Conservation (phyloP, 805 yeast species). For the Hanseniaspora singularis region DNA sequence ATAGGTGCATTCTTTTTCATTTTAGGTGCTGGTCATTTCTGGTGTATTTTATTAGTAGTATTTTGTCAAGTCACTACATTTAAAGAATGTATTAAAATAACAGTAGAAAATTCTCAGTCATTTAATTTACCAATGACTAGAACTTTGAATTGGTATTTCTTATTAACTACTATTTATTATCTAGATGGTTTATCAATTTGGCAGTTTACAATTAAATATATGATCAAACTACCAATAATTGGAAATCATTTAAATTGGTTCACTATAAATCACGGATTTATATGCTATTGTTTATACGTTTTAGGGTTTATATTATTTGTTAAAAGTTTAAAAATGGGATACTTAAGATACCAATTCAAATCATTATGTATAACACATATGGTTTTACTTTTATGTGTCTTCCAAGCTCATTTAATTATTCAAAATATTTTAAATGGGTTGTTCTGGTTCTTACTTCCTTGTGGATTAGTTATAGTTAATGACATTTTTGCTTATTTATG, state of each 20-base stretch:
- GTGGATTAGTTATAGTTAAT: conserved; percentile 80
- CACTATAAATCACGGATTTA: conserved; percentile 68
- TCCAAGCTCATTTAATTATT: conserved; percentile 87
- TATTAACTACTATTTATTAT: conserved; percentile 76
- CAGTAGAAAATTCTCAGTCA: conserved; percentile 67
- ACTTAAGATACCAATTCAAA: conserved; percentile 81
- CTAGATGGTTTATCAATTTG: conserved; percentile 77
- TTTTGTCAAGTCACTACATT: conserved; percentile 71
- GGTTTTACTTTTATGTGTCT: conserved; percentile 78
- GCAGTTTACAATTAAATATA: conserved; percentile 46
- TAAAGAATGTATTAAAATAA: conserved; percentile 80
- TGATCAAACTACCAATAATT: conserved; percentile 27
- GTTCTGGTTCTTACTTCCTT: conserved; percentile 90
- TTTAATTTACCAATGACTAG: conserved; percentile 72
- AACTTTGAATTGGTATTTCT: conserved; percentile 83
- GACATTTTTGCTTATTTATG: conserved; percentile 94
- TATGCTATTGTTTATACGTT: conserved; percentile 72
- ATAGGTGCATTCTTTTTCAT: conserved; percentile 57
- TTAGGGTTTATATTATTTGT: conserved; percentile 86
- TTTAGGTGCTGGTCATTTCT: conserved; percentile 72
- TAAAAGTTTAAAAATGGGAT: conserved; percentile 76
- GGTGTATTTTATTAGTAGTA: conserved; percentile 61
- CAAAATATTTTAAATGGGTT: conserved; percentile 81
- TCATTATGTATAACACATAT: conserved; percentile 89
- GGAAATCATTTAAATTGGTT: conserved; percentile 36